Evolutionary conservation across 202 grass and related monocot species (phyloP), one percentile per base, ranked within the genome.

Genomic region (Bolboschoenoplectus hybrid): DNA sequence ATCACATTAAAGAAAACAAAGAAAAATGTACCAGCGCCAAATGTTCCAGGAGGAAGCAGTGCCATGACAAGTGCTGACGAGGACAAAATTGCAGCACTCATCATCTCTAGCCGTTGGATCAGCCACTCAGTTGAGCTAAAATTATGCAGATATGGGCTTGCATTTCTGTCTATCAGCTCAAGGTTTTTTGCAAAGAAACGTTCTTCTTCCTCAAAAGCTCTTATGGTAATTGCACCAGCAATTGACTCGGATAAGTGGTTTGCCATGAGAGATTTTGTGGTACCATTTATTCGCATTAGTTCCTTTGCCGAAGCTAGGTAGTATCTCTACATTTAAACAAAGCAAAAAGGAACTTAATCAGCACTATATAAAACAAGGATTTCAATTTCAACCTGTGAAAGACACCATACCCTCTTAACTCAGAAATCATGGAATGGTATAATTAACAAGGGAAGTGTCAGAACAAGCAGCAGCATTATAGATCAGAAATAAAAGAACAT

Each of bases 231-330:
- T 84, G 91, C 77, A 85, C 95, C 95, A 65, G 87, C 79, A 89
- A 98, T 87, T 6, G 96, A 98, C 86, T 98, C 96, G 39, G 90
- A 89, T 36, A 98, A 85, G 86, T 98, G 93, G 88, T 95, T 98
- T 58, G 89, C 91, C 49, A 98, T 81, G 65, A 89, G 84, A 71
- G 96, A 98, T 88, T 94, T 95, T 62, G 96, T 95, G 81, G 93
- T 98, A 53, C 96, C 96, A 91, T 98, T 95, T 76, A 98, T 93
- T 49, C 95, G 79, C 96, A 98, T 98, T 67, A 98, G 89, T 89
- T 98, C 93, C 87, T 92, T 98, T 74, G 93, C 91, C 19, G 96
- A 94, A 46, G 91, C 87, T 80, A 98, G 85, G 86, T 95, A 98
- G 84, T 94, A 98, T 44, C 89, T 94, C 93, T 98, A 44, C 82